Evolutionary conservation across 768 basidiomycete species (phyloP).

Genomic region (Tylopilus sp.): DNA sequence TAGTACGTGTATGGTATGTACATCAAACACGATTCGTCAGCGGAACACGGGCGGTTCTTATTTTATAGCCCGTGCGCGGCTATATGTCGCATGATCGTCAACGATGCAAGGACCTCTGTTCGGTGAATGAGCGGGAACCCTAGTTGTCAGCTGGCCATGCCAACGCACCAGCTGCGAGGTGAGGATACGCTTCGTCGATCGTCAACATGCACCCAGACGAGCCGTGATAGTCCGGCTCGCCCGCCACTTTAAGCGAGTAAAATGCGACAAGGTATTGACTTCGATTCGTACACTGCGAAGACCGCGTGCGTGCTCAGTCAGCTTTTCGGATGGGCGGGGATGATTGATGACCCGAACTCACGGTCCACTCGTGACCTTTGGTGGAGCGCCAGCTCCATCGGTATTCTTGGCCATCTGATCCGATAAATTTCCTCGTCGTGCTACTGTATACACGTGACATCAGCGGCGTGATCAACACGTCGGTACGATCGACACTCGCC

Average conservation of each 20-base stretch:
- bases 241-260: slow-evolving; percentile 54
- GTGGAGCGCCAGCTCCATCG: slow-evolving; percentile 51
- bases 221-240: slow-evolving; percentile 49
- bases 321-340: neutral
- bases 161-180: slow-evolving; percentile 53
- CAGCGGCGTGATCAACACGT: neutral
- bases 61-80: slow-evolving; percentile 40
- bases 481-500: slow-evolving; percentile 33
- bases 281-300: slow-evolving; percentile 52
- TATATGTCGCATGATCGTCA: slow-evolving; percentile 66
- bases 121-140: slow-evolving; percentile 10
- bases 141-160: slow-evolving; percentile 1
- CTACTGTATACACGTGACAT: slow-evolving; percentile 31
- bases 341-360: slow-evolving; percentile 36
- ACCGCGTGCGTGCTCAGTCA: neutral
- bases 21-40: slow-evolving; percentile 3
- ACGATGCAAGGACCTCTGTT: slow-evolving; percentile 57
- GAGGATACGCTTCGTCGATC: slow-evolving; percentile 56
- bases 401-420: slow-evolving; percentile 59
- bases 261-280: slow-evolving; percentile 53
- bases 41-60: neutral
- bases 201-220: slow-evolving; percentile 64
- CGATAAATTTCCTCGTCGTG: slow-evolving; percentile 49
- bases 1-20: slow-evolving; percentile 8
- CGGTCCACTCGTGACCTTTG: slow-evolving; percentile 62